Evolutionary conservation across 1,284 basidiomycete genomes (phyloP), one percentile per base, ranked within the genome.

Genomic region (Sphagnurus paluster): DNA sequence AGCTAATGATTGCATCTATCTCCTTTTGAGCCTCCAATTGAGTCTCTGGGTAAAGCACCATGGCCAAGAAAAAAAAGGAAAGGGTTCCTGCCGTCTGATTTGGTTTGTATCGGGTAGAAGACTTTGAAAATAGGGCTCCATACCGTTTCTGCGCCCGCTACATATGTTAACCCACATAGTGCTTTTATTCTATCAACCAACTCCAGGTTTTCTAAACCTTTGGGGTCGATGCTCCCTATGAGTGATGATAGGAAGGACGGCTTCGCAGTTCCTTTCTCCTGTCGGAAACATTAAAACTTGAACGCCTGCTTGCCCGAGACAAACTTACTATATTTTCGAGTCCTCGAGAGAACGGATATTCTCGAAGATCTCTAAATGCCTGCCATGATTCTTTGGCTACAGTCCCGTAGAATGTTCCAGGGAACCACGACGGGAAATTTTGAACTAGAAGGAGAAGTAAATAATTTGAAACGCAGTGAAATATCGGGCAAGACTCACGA

Each of bases 11-110:
- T 2, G 52, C 19, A 49, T 78, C 75, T 4, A 80, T 54, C 49
- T 79, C 77, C 6, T 62, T 23, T 55, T 76, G 76, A 0, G 72
- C 77, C 37, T 62, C 66, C 28, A 49, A 48, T 40, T 75, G 68
- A 5, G 70, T 63, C 13, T 72, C 62, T 0, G 76, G 77, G 54
- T 75, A 56, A 33, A 68, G 51, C 19, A 70, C 57, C 72, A 80
- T 75, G 9, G 70, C 70, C 29, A 65, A 57, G 21, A 69, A 49
- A 54, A 69, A 69, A 47, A 65, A 25, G 4, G 48, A 35, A 17
- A 55, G 39, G 13, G 52, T 48, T 7, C 41, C 24, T 13, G 44
- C 43, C 8, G 46, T 46, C 52, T 51, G 34, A 11, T 29, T 37
- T 9, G 11, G n/a, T n/a, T n/a, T n/a, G n/a, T 30, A 30, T 30